Base-by-base conservation (phyloP, 257 asterid species). In the Fraxinus excelsior region DNA sequence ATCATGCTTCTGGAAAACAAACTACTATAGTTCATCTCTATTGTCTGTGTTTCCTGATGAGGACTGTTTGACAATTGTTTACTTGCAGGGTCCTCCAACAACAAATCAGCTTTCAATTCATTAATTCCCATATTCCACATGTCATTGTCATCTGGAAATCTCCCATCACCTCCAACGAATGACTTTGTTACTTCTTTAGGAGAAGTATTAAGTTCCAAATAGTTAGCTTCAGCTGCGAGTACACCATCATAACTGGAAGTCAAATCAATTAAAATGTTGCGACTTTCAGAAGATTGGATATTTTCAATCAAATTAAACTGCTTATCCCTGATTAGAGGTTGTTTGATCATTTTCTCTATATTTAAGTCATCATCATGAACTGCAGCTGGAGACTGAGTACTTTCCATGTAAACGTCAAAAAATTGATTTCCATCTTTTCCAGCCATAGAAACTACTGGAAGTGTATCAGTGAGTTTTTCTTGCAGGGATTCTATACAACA, bases 11-110 rank as follows among this genome's bases (percentile, higher is more conserved):
- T 81, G 31, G 80, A 66, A 67, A 66, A 62, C 42, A 79, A 64
- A 75, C 81, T 75, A 72, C 80, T 71, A 70, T 73, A 31, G 40
- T 78, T 80, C 74, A 46, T 62, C 70, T 80, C 86, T 31, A 46
- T 73, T 58, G 72, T 67, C 78, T 72, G 80, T 34, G 75, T 77
- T 38, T 76, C 88, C 77, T 77, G 79, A 80, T 64, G 77, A 80
- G 76, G 81, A 81, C 60, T 75, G 51, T 65, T 67, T 34, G 80
- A 70, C 56, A 71, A 60, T 69, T 49, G 82, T 79, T 56, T 35
- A 73, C 23, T 8, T 60, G 76, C 74, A 65, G 80, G 77, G 73
- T 73, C 81, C 34, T 32, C 46, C 40, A 64, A 67, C 16, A 19
- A 32, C 46, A 74, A 46, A 62, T 70, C 78, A 70, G 37, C 66